phyloP scores from a whole-genome alignment of 2,329 filamentous ascomycete genomes.

The Madurella mycetomatis region DNA sequence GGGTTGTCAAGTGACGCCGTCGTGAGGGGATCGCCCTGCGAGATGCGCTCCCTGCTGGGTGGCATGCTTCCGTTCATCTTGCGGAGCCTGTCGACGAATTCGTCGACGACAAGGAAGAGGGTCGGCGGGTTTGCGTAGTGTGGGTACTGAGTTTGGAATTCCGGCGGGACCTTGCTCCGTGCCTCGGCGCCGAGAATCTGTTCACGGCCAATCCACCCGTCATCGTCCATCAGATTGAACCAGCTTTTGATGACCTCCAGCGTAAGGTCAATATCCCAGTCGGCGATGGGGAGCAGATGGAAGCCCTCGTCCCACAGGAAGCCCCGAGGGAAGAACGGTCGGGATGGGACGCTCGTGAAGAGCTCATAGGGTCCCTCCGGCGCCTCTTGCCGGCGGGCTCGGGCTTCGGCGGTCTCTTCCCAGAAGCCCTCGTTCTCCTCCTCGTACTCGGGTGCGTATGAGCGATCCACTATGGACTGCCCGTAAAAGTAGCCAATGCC shows the following conservation, averaged over 20 bases:
- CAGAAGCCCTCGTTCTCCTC: conserved; percentile 95
- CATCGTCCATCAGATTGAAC: conserved; percentile 93
- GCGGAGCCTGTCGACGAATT: conserved; percentile 74
- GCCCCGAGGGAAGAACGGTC: conserved; percentile 92
- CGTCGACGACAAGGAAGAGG: conserved; percentile 82
- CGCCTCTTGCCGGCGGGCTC: conserved; percentile 61
- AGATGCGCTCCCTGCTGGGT: conserved; percentile 41
- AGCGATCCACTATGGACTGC: conserved; percentile 81
- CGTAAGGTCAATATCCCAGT: conserved; percentile 90
- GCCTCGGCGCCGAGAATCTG: conserved; percentile 91
- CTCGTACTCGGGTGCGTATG: conserved; percentile 86
- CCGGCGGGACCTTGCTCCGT: conserved; percentile 84
- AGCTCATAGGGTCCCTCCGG: conserved; percentile 81
- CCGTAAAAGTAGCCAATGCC: conserved; percentile 96
- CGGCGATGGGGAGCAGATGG: conserved; percentile 82
- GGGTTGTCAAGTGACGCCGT: conserved; percentile 64
- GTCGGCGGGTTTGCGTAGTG: conserved; percentile 98
- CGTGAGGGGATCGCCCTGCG: conserved; percentile 46
- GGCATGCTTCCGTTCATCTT: conserved; percentile 47
- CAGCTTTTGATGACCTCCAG: conserved; percentile 88
- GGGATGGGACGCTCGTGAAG: conserved; percentile 85
- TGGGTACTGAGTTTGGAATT: conserved; percentile 94
- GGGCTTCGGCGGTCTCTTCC: conserved; percentile 81
- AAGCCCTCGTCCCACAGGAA: conserved; percentile 99
- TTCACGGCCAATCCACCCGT: conserved; percentile 96